Conservation (phyloP, 2,329 filamentous ascomycete genomes). For the Epichloe scottii region DNA sequence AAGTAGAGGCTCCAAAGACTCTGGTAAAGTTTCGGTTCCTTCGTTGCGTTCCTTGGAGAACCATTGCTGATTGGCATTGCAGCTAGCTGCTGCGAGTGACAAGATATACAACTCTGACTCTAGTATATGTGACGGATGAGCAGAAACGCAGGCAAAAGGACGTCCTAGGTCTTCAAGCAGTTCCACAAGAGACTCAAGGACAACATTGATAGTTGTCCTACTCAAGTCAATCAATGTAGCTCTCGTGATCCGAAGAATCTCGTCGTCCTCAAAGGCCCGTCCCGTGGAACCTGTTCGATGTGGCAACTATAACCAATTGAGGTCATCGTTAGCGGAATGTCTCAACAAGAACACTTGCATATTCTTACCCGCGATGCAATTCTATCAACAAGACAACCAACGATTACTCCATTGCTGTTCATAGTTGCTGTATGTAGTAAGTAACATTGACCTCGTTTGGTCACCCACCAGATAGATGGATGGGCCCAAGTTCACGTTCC, state of each 20-base stretch:
- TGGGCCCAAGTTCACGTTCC: background rate
- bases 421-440: constrained; percentile 24
- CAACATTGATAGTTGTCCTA: constrained; percentile 35
- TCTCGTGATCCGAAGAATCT: constrained; percentile 47
- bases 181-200: constrained; percentile 44
- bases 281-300: constrained; percentile 6
- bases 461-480: too few species aligned
- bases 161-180: constrained; percentile 46
- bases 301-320: constrained; percentile 6
- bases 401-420: constrained; percentile 47
- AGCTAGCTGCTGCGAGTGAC: constrained; percentile 52
- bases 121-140: constrained; percentile 46
- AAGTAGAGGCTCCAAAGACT: constrained; percentile 35
- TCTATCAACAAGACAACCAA: constrained; percentile 50
- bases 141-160: constrained; percentile 36
- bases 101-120: constrained; percentile 54
- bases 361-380: constrained; percentile 44
- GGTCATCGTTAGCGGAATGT: background rate
- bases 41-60: constrained; percentile 11
- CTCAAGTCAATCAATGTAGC: constrained; percentile 50
- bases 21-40: constrained; percentile 17
- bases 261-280: constrained; percentile 33
- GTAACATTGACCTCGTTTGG: constrained; percentile 5
- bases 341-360: background rate
- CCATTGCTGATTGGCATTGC: constrained; percentile 43